phyloP scores from a whole-genome alignment of 371 early-diverging fungal genomes.

The Actinomortierella ambigua region DNA sequence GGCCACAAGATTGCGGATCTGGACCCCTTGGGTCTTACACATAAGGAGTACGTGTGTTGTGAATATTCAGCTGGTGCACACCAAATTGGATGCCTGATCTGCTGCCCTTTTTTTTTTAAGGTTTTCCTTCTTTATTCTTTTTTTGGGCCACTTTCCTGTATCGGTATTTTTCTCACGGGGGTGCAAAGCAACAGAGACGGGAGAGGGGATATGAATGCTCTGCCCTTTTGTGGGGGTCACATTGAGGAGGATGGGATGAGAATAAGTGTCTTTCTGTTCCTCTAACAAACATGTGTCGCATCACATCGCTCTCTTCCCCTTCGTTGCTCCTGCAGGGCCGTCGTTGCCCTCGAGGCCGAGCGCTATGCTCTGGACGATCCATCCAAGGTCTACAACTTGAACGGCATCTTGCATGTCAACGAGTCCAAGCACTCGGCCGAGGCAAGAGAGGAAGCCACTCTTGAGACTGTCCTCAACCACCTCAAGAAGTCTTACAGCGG shows the following conservation, averaged over 20 bases:
- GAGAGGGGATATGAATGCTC: background rate
- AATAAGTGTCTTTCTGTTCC: no score
- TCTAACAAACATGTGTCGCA: no score
- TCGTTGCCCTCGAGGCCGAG: constrained; percentile 80
- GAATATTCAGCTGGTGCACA: background rate
- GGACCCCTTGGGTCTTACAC: constrained; percentile 86
- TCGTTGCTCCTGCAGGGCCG: constrained; percentile 9
- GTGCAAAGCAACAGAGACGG: background rate
- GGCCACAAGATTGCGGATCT: constrained; percentile 88
- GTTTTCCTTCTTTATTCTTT: background rate
- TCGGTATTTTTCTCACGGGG: background rate
- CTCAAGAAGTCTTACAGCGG: constrained; percentile 82
- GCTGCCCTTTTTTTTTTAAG: no score
- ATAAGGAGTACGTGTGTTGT: constrained; percentile 61
- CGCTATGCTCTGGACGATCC: constrained; percentile 77
- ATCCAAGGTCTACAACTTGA: constrained; percentile 62
- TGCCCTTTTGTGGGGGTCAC: background rate
- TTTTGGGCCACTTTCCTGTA: background rate
- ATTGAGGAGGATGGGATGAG: no score
- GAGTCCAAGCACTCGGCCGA: constrained; percentile 51
- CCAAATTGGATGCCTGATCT: background rate
- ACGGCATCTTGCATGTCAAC: constrained; percentile 81
- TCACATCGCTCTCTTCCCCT: no score
- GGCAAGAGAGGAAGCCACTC: constrained; percentile 59
- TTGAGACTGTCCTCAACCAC: constrained; percentile 73